These are phyloP conservation scores for Calocybe gangraenosa DNA, from an alignment of 768 basidiomycete species.

Conservation along the genomic window DNA sequence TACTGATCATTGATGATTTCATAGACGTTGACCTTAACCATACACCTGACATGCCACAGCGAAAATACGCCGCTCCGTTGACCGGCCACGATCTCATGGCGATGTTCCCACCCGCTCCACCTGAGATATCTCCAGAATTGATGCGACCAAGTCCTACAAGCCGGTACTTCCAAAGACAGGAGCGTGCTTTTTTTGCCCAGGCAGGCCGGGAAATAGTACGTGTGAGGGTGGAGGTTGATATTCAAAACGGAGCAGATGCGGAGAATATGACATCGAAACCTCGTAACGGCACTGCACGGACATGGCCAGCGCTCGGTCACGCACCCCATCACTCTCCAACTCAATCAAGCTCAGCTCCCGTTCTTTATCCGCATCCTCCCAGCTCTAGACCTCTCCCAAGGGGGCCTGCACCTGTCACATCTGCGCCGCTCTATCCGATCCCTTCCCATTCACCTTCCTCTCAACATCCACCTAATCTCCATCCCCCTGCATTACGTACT, in stretches of 20 bases:
- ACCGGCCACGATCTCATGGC: slow-evolving; percentile 85
- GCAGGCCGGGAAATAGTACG: slow-evolving; percentile 76
- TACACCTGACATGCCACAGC: slow-evolving; percentile 40
- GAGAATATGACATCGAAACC: slow-evolving; percentile 21
- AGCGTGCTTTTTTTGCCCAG: slow-evolving; percentile 77
- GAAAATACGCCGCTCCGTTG: slow-evolving; percentile 71
- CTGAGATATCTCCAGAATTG: slow-evolving; percentile 45
- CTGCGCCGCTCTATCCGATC: slow-evolving; percentile 30
- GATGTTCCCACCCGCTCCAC: slow-evolving; percentile 71
- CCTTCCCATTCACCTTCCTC: slow-evolving; percentile 23
- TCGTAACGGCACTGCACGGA: slow-evolving; percentile 18
- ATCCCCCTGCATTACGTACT: slow-evolving; percentile 36
- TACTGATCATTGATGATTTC: background rate
- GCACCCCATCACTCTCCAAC: slow-evolving; percentile 31
- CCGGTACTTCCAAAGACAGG: slow-evolving; percentile 70
- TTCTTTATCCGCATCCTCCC: slow-evolving; percentile 30
- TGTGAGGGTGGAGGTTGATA: slow-evolving; percentile 67
- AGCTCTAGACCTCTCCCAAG: slow-evolving; percentile 28
- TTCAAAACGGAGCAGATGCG: slow-evolving; percentile 30
- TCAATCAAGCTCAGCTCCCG: slow-evolving; percentile 25
- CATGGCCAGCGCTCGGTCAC: slow-evolving; percentile 22
- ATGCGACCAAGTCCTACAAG: slow-evolving; percentile 64
- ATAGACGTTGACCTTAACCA: slow-evolving; percentile 65
- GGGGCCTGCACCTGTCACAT: slow-evolving; percentile 28
- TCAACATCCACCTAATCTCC: slow-evolving; percentile 30